These are phyloP conservation scores for Ascobolus immersus DNA, from an alignment of 495 filamentous ascomycete genomes.

Conservation along the genomic window DNA sequence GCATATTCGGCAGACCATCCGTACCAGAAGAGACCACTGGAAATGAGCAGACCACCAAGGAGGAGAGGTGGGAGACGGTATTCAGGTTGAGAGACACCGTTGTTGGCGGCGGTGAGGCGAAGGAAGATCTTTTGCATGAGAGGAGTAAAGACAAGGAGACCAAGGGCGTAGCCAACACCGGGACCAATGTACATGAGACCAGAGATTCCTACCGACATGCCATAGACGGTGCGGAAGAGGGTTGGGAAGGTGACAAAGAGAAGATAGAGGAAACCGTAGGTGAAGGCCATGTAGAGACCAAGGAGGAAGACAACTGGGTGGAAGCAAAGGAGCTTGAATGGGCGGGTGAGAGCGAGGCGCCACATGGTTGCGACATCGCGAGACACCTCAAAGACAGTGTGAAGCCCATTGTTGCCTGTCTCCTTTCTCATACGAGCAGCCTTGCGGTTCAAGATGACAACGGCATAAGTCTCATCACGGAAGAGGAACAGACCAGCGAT, in stretches of 20 bases:
- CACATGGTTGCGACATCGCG: constrained; percentile 23
- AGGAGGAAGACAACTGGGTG: constrained; percentile 35
- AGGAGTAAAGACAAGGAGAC: constrained; percentile 23
- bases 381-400: constrained; percentile 32
- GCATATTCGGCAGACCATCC: constrained; percentile 35
- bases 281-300: constrained; percentile 19
- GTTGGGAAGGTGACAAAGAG: constrained; percentile 36
- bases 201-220: constrained; percentile 26
- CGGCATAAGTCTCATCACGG: constrained; percentile 34
- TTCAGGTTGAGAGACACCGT: constrained; percentile 27
- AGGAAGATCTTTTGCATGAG: constrained; percentile 28
- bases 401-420: constrained; percentile 36
- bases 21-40: constrained; percentile 32
- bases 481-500: constrained; percentile 22
- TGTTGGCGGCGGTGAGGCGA: constrained; percentile 24
- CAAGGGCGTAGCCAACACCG: constrained; percentile 28
- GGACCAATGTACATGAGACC: constrained; percentile 35
- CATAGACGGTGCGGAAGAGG: constrained; percentile 28
- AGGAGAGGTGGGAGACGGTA: constrained; percentile 34
- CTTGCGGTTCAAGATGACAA: constrained; percentile 28
- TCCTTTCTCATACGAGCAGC: constrained; percentile 31
- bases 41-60: constrained; percentile 26
- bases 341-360: constrained; percentile 30
- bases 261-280: constrained; percentile 40
- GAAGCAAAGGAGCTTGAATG: constrained; percentile 30